Evolutionary conservation across 345 rosid genomes (phyloP), one percentile per base, ranked within the genome.

Genomic region (Luvunga scandens): DNA sequence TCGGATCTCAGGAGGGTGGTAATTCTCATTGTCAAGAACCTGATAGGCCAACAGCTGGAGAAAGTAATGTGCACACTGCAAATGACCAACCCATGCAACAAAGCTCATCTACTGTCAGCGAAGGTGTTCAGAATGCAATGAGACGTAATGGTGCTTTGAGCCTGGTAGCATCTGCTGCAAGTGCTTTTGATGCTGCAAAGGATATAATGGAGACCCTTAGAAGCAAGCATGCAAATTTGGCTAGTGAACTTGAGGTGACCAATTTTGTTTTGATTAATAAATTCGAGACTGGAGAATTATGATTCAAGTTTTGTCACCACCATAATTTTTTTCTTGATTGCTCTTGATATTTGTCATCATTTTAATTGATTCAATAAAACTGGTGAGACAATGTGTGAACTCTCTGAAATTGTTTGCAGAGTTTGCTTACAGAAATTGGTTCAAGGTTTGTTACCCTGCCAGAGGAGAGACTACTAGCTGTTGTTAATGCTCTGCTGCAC

Each of bases 191-290:
- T 56, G 93, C 98, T 78, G 99, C 99, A 30, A 96, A 96, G 87
- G 99, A 96, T 86, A 96, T 96, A 78, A 96, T 94, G 98, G 99
- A 96, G 86, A 88, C 97, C 70, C 91, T 96, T 30, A 88, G 99
- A 88, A 91, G 97, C 93, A 94, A 92, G 89, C 98, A 96, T 76
- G 82, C 90, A 79, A 96, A 96, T 86, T 87, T 96, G 89, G 99
- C 99, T 65, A 79, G 95, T 81, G 98, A 96, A 81, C 98, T 96
- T 66, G 98, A 96, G 98, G 99, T 96, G 79, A 83, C 71, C 24
- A 76, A 25, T 82, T 73, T 33, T 16, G 31, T 77, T 27, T 22
- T 34, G 59, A 36, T 72, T 34, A 57, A 45, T 33, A 50, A 34
- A 53, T 66, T 39, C 0, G 24, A 53, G 74, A 48, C 28, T 12